Percentiles rank a stretch among this genome's conserved stretches.
Conservation (phyloP, 2,329 filamentous ascomycete genomes). For the Gaeumannomyces sp. region DNA sequence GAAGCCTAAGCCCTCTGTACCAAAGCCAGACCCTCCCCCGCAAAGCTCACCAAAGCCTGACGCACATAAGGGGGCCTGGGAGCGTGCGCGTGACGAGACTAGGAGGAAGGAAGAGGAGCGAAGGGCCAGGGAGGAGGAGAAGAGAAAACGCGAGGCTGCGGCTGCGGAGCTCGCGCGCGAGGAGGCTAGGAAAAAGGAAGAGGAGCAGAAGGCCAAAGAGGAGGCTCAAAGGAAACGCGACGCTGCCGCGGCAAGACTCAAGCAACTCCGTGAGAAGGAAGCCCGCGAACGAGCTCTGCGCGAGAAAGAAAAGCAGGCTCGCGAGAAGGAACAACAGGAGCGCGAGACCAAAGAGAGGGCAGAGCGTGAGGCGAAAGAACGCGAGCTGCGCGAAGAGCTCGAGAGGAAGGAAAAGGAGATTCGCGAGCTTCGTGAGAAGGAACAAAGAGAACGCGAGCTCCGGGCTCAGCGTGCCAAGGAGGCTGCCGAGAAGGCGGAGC, state of each 20-base stretch:
- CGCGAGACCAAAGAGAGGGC: conserved; percentile 25
- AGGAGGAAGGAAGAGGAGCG: conserved; percentile 58
- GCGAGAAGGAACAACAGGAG: conserved; percentile 7
- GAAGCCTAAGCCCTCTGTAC: conserved; percentile 19
- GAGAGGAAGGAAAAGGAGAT: conserved; percentile 31
- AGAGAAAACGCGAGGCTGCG: conserved; percentile 52
- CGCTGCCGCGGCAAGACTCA: conserved; percentile 45
- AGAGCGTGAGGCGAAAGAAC: conserved; percentile 20
- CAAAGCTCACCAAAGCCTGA: conserved; percentile 24
- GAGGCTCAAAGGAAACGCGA: conserved; percentile 55
- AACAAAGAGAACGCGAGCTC: conserved; percentile 23
- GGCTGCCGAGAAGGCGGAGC: conserved; percentile 40
- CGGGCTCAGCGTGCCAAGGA: conserved; percentile 34
- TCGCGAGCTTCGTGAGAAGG: conserved; percentile 26
- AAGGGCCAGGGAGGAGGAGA: conserved; percentile 53
- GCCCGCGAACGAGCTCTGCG: conserved; percentile 35
- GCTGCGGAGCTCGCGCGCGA: conserved; percentile 60
- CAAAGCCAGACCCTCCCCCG: conserved; percentile 20
- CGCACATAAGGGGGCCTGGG: conserved; percentile 50
- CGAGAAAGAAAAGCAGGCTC: conserved; percentile 24
- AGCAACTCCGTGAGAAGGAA: conserved; percentile 51
- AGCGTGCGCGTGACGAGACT: conserved; percentile 63
- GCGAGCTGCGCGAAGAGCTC: conserved; percentile 28
- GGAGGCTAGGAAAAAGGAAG: conserved; percentile 57
- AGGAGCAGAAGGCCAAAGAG: conserved; percentile 55